Base-by-base conservation (phyloP, 805 yeast genomes). In the Maudiozyma turicensis region DNA sequence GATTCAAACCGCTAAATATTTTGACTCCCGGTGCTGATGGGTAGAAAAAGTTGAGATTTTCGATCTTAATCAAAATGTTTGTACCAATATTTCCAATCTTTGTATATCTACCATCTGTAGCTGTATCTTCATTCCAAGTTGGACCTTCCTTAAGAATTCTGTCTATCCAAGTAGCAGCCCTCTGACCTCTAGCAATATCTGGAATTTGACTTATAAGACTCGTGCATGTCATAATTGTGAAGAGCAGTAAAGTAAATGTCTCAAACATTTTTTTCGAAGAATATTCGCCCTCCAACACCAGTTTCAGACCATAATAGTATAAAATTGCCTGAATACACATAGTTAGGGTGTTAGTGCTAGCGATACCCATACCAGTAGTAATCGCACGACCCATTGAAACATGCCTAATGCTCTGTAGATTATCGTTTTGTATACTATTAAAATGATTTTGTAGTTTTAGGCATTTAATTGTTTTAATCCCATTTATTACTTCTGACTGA, bases 251-350 rank as follows among this genome's bases (percentile, higher is more conserved):
- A 0, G 90, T 75, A 47, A 86, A 75, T 0, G 90, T 86, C 56
- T 80, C 77, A 69, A 91, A 71, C 57, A 86, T 71, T 52, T 75
- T 77, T n/a, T 68, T 65, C 5, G 77, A 67, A 0, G 77, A 58
- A 59, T 87, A 88, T 43, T 76, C 77, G 0, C 71, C 73, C 1
- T 59, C 54, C 0, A 84, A 78, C 1, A 88, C 83, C n/a, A 93
- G 70, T 44, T 69, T 68, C 72, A 89, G 72, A 0, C 97, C 97
- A 61, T 82, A 89, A 64, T 79, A 90, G 6, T 88, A 69, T n/a
- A 90, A 61, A 1, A 86, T 68, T 2, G 87, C 83, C 50, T 89
- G 88, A 1, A 88, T 80, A 11, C 78, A 62, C 40, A 79, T 74
- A 0, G 78, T 67, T 40, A 84, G 65, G 11, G 83, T 61, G 44